phyloP scores from a whole-genome alignment of 208 protist genomes.

The Wallacemonas sp. region DNA sequence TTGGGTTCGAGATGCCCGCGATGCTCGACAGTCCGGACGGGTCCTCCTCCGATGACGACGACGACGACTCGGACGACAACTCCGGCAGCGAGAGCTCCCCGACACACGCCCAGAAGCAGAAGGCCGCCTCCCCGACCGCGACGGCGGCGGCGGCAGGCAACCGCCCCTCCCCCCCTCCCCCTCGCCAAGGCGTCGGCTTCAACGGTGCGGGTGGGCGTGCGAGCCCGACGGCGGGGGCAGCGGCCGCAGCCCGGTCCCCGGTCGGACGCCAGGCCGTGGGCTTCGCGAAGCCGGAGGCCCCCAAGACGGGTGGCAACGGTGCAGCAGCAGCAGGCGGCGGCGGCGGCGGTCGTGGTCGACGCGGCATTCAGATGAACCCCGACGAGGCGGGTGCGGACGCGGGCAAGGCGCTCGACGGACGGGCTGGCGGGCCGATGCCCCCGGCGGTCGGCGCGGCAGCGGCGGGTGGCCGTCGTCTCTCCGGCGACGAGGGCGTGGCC shows the following conservation, averaged over 20 bases:
- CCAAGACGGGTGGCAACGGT: neutral
- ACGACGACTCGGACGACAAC: conserved; percentile 5
- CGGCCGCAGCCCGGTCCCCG: neutral
- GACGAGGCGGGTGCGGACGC: neutral
- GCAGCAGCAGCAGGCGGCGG: neutral
- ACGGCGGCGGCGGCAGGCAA: too few relatives aligned
- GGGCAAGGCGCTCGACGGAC: neutral
- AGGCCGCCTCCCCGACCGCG: too few relatives aligned
- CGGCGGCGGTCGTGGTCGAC: neutral
- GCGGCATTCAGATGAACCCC: conserved; percentile 6
- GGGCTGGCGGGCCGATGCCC: conserved; percentile 8
- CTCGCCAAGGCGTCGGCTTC: conserved; percentile 37
- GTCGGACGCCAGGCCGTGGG: conserved; percentile 13
- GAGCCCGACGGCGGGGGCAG: neutral
- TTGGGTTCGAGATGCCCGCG: conserved; percentile 23
- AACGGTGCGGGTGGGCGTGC: conserved; percentile 9
- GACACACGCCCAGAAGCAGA: too few relatives aligned
- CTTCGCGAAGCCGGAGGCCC: conserved; percentile 11
- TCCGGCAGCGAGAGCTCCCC: neutral
- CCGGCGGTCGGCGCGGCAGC: conserved; percentile 14
- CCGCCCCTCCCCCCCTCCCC: conserved; percentile 3
- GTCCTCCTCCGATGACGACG: conserved; percentile 26
- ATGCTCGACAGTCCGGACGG: conserved; percentile 29
- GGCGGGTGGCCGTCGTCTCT: conserved; percentile 2
- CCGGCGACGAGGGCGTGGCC: conserved; percentile 6